Evolutionary conservation across 805 yeast genomes (phyloP), one percentile per base, ranked within the genome.

Genomic region (Barnettozyma salicaria): DNA sequence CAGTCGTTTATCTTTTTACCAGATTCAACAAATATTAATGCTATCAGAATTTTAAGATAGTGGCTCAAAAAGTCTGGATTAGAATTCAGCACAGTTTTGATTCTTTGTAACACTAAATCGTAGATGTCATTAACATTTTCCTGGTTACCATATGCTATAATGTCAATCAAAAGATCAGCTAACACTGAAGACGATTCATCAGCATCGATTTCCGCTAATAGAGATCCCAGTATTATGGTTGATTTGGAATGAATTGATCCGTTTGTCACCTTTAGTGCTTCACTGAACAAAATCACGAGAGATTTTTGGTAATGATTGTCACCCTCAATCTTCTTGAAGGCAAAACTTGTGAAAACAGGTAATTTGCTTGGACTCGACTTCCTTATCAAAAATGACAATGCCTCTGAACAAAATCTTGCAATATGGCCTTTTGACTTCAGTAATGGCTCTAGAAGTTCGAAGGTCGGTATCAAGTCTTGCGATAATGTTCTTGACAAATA

Each of bases 361-460:
- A 88, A 60, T 6, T 71, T 61, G 1, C 67, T 67, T 0, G 65
- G 55, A 18, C 68, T 66, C 43, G 84, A 68, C 56, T 85, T 85
- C 53, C 92, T 75, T 8, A 90, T 64, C 39, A 90, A 64, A 50
- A 83, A 92, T 0, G 97, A 84, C 31, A 90, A 58, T 0, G 96
- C 92, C 58, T 90, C 97, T 0, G 96, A 88, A 16, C 95, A 78
- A 51, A 90, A 92, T 43, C 94, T 70, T 1, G 85, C 69, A 24
- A 89, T 69, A 45, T 81, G 77, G 19, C 75, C 75, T 47, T 79
- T 81, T 39, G 76, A 60, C 24, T 74, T 72, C 37, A 90, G 63
- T 17, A 87, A 58, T 0, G 94, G 89, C 23, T 76, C 59, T 10
- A 88, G 63, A 5, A 72, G 53, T 23, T 69, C 65, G 55, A 83